phyloP scores from a whole-genome alignment of 1,284 basidiomycete species.

The Afroboletus lepidellus region DNA sequence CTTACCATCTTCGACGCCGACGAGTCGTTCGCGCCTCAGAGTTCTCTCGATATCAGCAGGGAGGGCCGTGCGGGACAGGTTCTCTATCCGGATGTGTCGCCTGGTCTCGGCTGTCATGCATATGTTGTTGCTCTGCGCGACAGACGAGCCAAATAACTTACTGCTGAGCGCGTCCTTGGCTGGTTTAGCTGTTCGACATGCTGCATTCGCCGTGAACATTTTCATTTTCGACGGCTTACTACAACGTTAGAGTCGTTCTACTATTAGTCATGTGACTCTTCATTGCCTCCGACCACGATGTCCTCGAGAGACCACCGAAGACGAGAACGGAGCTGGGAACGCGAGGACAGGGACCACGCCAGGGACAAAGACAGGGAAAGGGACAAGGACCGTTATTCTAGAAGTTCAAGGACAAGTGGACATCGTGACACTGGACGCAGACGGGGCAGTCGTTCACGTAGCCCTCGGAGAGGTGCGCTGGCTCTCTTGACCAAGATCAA shows the following conservation, averaged over 20 bases:
- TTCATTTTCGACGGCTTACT: background rate
- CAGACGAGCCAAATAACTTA: conserved; percentile 13
- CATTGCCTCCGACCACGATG: conserved; percentile 34
- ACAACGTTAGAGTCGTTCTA: background rate
- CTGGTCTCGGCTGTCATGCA: conserved; percentile 23
- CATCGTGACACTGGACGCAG: conserved; percentile 49
- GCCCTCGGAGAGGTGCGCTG: conserved; percentile 50
- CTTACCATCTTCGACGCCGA: conserved; percentile 55
- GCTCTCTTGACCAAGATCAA: background rate
- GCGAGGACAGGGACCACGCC: conserved; percentile 50
- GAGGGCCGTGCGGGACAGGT: conserved; percentile 51
- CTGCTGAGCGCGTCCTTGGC: conserved; percentile 13
- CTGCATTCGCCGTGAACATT: conserved; percentile 23
- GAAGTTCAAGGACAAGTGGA: conserved; percentile 36
- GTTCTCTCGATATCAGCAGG: conserved; percentile 56
- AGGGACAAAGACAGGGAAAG: conserved; percentile 29
- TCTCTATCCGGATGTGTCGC: conserved; percentile 44
- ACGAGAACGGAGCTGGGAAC: conserved; percentile 69
- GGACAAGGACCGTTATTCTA: conserved; percentile 33
- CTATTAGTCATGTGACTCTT: conserved; percentile 29
- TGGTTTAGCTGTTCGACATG: conserved; percentile 14
- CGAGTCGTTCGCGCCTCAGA: conserved; percentile 44
- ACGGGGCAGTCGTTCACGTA: conserved; percentile 65
- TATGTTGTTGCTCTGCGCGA: conserved; percentile 5
- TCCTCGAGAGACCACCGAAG: conserved; percentile 56